A percentile compares a stretch with the other conserved stretches of the same genome.
These are phyloP conservation scores for Pythium guiyangense DNA, from an alignment of 352 stramenopile genomes.

Conservation along the genomic window DNA sequence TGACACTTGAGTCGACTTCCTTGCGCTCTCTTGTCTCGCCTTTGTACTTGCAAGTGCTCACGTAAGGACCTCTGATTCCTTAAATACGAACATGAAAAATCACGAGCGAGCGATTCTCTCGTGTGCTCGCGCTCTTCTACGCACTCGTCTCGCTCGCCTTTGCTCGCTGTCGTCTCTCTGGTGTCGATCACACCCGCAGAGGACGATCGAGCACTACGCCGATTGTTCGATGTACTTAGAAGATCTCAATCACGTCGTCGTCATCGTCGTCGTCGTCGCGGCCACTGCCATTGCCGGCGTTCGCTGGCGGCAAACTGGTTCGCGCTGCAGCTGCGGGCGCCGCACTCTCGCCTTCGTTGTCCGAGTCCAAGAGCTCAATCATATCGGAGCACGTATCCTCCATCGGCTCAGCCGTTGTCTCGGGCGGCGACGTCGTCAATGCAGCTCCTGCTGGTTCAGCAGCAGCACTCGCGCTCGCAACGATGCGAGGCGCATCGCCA, in stretches of 20 bases:
- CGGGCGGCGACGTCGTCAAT: conserved; percentile 6
- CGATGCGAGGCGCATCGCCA: not conserved
- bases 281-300: not conserved
- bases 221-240: not conserved
- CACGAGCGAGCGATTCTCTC: no score
- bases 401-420: conserved; percentile 4
- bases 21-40: no score
- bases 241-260: conserved; percentile 20
- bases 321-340: not conserved
- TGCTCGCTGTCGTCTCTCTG: no score
- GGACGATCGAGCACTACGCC: no score
- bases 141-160: no score
- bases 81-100: no score
- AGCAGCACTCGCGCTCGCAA: not conserved
- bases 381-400: conserved; percentile 33
- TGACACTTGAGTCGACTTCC: no score
- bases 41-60: no score
- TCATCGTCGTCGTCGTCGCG: conserved; percentile 11
- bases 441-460: conserved; percentile 3
- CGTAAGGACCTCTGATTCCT: no score
- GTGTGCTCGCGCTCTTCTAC: no score
- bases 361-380: conserved; percentile 58
- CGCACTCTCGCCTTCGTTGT: conserved; percentile 26
- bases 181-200: no score
- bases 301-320: no score